A percentile compares a stretch with the other conserved stretches of the same genome.
Conservation (phyloP, 345 rosid genomes). For the Gossypium australe region DNA sequence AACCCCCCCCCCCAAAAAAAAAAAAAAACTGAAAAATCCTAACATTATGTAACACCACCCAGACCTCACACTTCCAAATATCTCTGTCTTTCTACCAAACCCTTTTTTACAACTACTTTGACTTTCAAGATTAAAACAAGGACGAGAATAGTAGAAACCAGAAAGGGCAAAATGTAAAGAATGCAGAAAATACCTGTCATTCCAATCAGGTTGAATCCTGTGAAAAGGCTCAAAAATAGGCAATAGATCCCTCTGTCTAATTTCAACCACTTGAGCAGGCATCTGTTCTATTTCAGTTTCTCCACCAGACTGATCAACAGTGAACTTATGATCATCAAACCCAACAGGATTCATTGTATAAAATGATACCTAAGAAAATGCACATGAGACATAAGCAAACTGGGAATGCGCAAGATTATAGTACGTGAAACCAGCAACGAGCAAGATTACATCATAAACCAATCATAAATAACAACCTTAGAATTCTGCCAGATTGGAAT, state of each 20-base stretch:
- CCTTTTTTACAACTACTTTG: background rate
- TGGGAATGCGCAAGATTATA: background rate
- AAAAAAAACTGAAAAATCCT: too few species aligned
- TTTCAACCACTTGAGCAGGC: constrained; percentile 63
- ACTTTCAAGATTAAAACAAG: background rate
- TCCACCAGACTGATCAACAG: constrained; percentile 35
- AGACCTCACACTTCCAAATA: background rate
- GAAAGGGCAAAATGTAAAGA: background rate
- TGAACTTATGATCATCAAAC: constrained; percentile 23
- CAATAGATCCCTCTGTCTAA: constrained; percentile 65
- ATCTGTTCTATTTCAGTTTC: constrained; percentile 75
- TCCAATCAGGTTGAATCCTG: constrained; percentile 45
- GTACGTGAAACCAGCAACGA: background rate
- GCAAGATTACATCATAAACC: constrained; percentile 3
- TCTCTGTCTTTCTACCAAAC: background rate
- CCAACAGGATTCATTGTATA: constrained; percentile 39
- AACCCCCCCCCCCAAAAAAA: too few species aligned
- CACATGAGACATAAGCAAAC: constrained; percentile 13
- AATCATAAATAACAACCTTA: constrained; percentile 42
- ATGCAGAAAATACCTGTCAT: constrained; percentile 40
- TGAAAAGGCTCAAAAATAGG: constrained; percentile 80
- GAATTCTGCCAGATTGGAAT: constrained; percentile 79
- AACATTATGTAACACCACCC: background rate
- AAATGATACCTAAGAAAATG: constrained; percentile 56
- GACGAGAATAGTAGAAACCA: background rate